Base-by-base conservation (phyloP, 2,329 filamentous ascomycete species). In the Calonectria leucothoes region DNA sequence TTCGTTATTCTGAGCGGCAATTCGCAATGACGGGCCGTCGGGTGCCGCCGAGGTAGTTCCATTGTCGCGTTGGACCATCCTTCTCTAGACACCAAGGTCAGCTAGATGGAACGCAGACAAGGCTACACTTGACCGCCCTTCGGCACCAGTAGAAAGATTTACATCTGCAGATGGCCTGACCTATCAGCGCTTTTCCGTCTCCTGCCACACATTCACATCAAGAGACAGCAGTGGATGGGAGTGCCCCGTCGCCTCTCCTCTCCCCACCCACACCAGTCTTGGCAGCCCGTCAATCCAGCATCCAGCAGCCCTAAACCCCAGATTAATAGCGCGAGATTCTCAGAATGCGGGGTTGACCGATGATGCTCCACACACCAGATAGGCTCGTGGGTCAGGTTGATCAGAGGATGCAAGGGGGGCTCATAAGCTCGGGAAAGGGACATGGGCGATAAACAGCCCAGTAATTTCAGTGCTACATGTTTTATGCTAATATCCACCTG, bases 11-110 rank as follows among this genome's bases (percentile, higher is more conserved):
- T 42, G 12, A 33, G 23, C 55, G 23, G 25, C 25, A 33, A 61
- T 37, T 51, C 59, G 59, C 70, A 31, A 64, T 64, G 17, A 42
- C 69, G 45, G 70, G 33, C 64, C 66, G 66, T 72, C 70, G 59
- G 66, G 51, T 69, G 57, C 31, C 49, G 59, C 59, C 51, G 66
- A 72, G 37, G 59, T 39, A 59, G 64, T 37, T 35, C 69, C 39
- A 57, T 25, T 37, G 17, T 42, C 37, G 25, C 23, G n/a, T 17
- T 35, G 25, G 10, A 31, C 10, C 57, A 48, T 11, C 7, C 49
- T 42, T 23, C 35, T 51, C 57, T 25, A 51, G 11, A 2, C 48
- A 31, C 29, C 23, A 14, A 35, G 25, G 31, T 66, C 45, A 33
- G 64, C 33, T 66, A n/a, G 42, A 20, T 51, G 29, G 29, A 23